A percentile compares a stretch with the other conserved stretches of the same genome.
These are phyloP conservation scores for Nemania abortiva DNA, from an alignment of 2,329 filamentous ascomycete genomes.

Conservation along the genomic window DNA sequence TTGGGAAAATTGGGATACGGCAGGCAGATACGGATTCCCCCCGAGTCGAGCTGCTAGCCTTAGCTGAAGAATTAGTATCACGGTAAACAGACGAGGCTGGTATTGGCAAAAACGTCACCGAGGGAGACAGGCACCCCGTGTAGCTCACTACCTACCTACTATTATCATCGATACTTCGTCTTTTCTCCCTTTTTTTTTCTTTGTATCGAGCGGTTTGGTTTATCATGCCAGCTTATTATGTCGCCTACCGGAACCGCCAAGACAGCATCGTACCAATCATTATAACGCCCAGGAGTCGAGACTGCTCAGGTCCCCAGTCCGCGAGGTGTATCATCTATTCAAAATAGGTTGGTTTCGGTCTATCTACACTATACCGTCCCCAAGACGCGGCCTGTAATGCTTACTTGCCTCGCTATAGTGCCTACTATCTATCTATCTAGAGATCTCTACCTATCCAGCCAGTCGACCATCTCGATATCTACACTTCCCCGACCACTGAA, in stretches of 20 bases:
- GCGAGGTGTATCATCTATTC: not conserved
- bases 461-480: not conserved
- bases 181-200: no score
- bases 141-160: slow-evolving; percentile 19
- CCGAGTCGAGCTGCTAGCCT: not conserved
- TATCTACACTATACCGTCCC: not conserved
- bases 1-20: not conserved
- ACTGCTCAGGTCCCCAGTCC: not conserved
- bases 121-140: not conserved
- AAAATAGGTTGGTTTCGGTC: not conserved
- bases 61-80: not conserved
- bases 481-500: not conserved
- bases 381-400: not conserved
- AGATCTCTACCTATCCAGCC: not conserved
- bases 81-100: not conserved
- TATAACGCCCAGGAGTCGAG: not conserved
- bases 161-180: slow-evolving; percentile 26
- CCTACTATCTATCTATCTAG: not conserved
- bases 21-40: not conserved
- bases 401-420: not conserved
- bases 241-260: not conserved
- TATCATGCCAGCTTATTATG: not conserved
- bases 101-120: not conserved
- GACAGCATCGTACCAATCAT: not conserved
- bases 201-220: slow-evolving; percentile 17